Conservation (phyloP, 495 filamentous ascomycete species). For the Neurospora sp. region DNA sequence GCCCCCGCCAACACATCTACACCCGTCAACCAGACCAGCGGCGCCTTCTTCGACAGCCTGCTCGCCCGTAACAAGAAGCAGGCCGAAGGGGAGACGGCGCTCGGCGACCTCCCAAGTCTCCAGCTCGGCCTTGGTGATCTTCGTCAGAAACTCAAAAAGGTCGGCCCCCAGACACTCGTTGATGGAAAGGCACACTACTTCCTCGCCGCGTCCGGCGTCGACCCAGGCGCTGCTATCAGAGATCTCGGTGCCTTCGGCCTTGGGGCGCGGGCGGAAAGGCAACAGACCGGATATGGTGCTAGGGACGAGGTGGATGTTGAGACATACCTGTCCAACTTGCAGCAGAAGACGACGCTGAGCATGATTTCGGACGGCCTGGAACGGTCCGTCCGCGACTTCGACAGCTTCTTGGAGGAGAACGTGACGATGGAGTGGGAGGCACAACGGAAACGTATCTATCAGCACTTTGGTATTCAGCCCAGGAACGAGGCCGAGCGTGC, state of each 20-base stretch:
- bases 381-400: constrained; percentile 80
- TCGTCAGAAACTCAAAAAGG: constrained; percentile 67
- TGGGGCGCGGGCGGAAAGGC: constrained; percentile 24
- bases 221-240: constrained; percentile 63
- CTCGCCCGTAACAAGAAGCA: constrained; percentile 66
- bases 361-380: constrained; percentile 84
- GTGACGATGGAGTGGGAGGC: constrained; percentile 92
- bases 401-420: constrained; percentile 85
- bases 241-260: constrained; percentile 56
- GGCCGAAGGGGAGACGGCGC: constrained; percentile 39
- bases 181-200: constrained; percentile 75
- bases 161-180: constrained; percentile 47
- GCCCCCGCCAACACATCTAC: constrained; percentile 3
- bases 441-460: constrained; percentile 82
- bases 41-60: constrained; percentile 79
- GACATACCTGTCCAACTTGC: constrained; percentile 68
- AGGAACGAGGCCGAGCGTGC: constrained; percentile 38
- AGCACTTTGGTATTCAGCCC: constrained; percentile 84
- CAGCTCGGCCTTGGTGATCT: constrained; percentile 84
- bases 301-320: constrained; percentile 65
- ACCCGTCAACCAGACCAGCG: constrained; percentile 19
- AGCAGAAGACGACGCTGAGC: constrained; percentile 80
- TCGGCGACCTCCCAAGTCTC: constrained; percentile 54
- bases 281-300: constrained; percentile 3
- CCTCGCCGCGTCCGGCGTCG: constrained; percentile 80